phyloP scores from a whole-genome alignment of 257 asterid species.

The Ehretia macrophylla region DNA sequence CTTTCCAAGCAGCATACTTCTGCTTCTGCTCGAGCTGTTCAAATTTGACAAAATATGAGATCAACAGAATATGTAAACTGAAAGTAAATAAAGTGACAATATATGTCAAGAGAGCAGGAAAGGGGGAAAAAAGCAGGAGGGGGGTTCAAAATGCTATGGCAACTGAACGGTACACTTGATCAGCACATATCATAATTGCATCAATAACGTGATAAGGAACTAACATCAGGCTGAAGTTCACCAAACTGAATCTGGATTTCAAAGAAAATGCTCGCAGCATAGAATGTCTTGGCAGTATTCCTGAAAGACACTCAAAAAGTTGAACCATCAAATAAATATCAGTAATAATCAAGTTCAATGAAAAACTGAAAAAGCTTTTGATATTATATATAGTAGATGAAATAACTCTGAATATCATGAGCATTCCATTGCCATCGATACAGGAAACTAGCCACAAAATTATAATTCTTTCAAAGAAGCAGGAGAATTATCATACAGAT shows the following conservation, averaged over 20 bases:
- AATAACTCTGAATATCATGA: too few species aligned
- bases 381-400: too few species aligned
- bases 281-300: conserved; percentile 95
- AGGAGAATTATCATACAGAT: conserved; percentile 45
- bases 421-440: too few species aligned
- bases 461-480: too few species aligned
- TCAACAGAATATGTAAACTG: conserved; percentile 1
- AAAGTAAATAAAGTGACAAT: neutral
- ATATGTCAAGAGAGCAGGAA: neutral
- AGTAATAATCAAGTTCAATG: neutral
- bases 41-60: conserved; percentile 3
- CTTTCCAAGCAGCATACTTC: conserved; percentile 97
- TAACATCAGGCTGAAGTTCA: conserved; percentile 82
- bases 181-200: neutral
- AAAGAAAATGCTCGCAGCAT: conserved; percentile 95
- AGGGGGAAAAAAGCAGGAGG: neutral
- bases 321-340: neutral
- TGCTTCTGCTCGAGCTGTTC: conserved; percentile 93
- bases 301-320: conserved; percentile 36
- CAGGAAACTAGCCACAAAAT: neutral
- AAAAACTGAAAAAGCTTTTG: too few species aligned
- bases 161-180: neutral
- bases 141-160: conserved; percentile 7
- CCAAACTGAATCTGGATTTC: conserved; percentile 93
- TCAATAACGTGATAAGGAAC: conserved; percentile 22